These are phyloP conservation scores for Tarenaya hassleriana DNA, from an alignment of 345 rosid species.

Conservation along the genomic window DNA sequence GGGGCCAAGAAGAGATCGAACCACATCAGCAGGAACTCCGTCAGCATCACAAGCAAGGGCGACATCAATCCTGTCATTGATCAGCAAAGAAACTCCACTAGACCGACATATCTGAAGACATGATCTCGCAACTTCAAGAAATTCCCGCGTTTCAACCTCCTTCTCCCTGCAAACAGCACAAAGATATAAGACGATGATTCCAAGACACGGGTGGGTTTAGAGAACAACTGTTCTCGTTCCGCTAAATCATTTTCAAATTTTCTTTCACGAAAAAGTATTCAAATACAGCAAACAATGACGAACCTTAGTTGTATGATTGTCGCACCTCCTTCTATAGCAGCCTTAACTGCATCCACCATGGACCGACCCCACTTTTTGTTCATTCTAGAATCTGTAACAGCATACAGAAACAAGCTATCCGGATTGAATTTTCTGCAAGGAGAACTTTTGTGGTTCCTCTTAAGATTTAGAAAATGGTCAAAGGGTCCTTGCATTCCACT, in stretches of 20 bases:
- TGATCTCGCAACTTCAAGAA: slow-evolving; percentile 63
- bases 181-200: slow-evolving; percentile 7
- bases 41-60: slow-evolving; percentile 84
- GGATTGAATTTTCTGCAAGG: slow-evolving; percentile 45
- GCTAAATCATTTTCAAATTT: neutral
- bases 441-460: slow-evolving; percentile 27
- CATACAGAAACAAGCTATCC: slow-evolving; percentile 66
- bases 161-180: slow-evolving; percentile 50
- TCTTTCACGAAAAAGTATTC: slow-evolving; percentile 2
- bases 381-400: slow-evolving; percentile 84
- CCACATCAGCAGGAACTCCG: slow-evolving; percentile 62
- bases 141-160: slow-evolving; percentile 53
- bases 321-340: slow-evolving; percentile 84
- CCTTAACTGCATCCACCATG: slow-evolving; percentile 54
- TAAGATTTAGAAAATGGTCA: slow-evolving; percentile 70
- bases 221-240: neutral
- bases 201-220: slow-evolving; percentile 4
- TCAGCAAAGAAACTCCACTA: slow-evolving; percentile 54
- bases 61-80: slow-evolving; percentile 80
- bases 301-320: slow-evolving; percentile 87
- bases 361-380: slow-evolving; percentile 75
- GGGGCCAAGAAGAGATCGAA: slow-evolving; percentile 72
- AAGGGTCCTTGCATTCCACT: slow-evolving; percentile 89
- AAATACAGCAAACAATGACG: neutral
- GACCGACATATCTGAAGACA: slow-evolving; percentile 56